A percentile compares a stretch with the other conserved stretches of the same genome.
These are phyloP conservation scores for Tylopilus felleus DNA, from an alignment of 768 basidiomycete species.

Conservation along the genomic window DNA sequence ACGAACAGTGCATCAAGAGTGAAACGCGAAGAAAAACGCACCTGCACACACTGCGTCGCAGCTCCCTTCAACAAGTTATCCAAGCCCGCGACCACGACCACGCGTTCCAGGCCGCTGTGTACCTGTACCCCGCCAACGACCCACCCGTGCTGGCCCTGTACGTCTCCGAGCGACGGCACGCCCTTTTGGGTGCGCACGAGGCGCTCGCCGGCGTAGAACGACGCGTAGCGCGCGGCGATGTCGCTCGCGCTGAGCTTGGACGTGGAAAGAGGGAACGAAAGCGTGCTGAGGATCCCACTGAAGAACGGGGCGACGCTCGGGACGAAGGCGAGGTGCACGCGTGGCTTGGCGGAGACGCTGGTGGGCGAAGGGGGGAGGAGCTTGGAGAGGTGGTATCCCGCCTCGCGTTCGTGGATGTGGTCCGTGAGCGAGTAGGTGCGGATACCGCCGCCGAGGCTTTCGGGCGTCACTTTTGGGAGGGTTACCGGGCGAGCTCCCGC, in stretches of 20 bases:
- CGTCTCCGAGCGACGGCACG: slow-evolving; percentile 70
- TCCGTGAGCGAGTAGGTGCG: slow-evolving; percentile 90
- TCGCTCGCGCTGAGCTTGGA: slow-evolving; percentile 64
- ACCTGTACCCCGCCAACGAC: slow-evolving; percentile 91
- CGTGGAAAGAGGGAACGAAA: slow-evolving; percentile 74
- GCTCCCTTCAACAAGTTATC: slow-evolving; percentile 98
- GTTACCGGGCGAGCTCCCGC: slow-evolving; percentile 65
- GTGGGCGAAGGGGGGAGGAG: slow-evolving; percentile 38
- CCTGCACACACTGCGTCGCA: slow-evolving; percentile 97
- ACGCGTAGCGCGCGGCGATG: slow-evolving; percentile 68
- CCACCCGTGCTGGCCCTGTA: slow-evolving; percentile 86
- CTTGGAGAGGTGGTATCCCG: slow-evolving; percentile 73
- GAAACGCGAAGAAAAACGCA: too few species aligned
- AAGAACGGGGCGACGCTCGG: slow-evolving; percentile 93
- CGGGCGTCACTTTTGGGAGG: slow-evolving; percentile 76
- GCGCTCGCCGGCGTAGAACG: slow-evolving; percentile 71
- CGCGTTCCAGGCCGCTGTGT: slow-evolving; percentile 82
- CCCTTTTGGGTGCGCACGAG: slow-evolving; percentile 65
- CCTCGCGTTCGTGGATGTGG: slow-evolving; percentile 98
- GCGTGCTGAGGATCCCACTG: slow-evolving; percentile 88
- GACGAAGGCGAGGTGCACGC: slow-evolving; percentile 73
- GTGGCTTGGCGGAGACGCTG: slow-evolving; percentile 2
- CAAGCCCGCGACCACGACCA: slow-evolving; percentile 92
- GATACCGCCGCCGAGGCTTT: slow-evolving; percentile 70
- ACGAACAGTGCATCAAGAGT: too few species aligned